Base-by-base conservation (phyloP, 768 basidiomycete genomes). In the Russula griseocarnosa region DNA sequence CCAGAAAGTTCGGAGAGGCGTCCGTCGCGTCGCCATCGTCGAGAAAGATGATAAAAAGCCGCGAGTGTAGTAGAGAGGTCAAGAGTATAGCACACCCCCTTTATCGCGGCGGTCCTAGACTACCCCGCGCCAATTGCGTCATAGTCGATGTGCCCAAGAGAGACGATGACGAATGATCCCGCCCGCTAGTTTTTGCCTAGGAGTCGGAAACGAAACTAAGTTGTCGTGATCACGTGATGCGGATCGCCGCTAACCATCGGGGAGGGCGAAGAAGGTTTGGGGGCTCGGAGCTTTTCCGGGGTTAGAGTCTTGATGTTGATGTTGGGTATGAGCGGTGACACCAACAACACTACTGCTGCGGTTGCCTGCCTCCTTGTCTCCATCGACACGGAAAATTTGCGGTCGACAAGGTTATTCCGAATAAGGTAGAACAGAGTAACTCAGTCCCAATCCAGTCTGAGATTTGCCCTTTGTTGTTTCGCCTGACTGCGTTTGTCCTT, bases 401-500 rank as follows among this genome's bases (percentile, higher is more conserved):
- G 42, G 53, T 36, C n/a, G n/a, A n/a, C n/a, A n/a, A 24, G 6
- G n/a, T 50, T 46, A 61, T 38, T 49, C 50, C 49, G 54, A 59
- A 50, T 7, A 52, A 11, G 34, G 26, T 34, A 34, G 14, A 26
- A 57, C 55, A 54, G 36, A 47, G 42, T 51, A 47, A 40, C 42
- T 50, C 52, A 55, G 24, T 57, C 59, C 67, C 64, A 72, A 55
- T 71, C 71, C 63, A 70, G 70, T 38, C 57, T 65, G n/a, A 61
- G 32, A 10, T 66, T 68, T 49, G 61, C 59, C 26, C 76, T 71
- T 30, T 64, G 65, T 47, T 74, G 73, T 65, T 86, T 87, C 22
- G 82, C 74, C 3, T 76, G 74, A 67, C 83, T 85, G 60, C 82
- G 76, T 64, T 79, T 74, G 53, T 77, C 77, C 73, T 89, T 89